phyloP scores from a whole-genome alignment of 345 rosid species.

The Noccaea bulbosa region DNA sequence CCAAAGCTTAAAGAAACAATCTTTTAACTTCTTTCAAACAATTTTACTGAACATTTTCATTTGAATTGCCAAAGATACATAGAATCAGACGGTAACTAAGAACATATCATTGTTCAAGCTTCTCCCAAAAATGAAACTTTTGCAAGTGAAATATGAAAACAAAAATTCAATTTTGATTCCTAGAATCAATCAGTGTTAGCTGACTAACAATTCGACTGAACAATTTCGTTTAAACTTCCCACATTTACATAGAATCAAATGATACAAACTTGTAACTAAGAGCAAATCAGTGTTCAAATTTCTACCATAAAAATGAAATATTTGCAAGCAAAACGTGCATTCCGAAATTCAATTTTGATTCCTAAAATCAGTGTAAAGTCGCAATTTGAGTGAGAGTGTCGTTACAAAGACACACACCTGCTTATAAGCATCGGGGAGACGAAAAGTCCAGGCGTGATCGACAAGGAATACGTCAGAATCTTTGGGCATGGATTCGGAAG shows the following conservation, averaged over 20 bases:
- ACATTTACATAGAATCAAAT: too few relatives aligned
- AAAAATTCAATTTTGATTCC: neutral
- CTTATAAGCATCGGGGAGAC: conserved; percentile 73
- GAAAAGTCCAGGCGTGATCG: conserved; percentile 97
- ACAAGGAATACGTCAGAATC: conserved; percentile 80
- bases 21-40: neutral
- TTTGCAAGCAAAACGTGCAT: neutral
- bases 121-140: neutral
- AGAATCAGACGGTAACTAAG: neutral
- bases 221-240: too few relatives aligned
- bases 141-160: neutral
- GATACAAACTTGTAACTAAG: too few relatives aligned
- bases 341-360: neutral
- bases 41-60: neutral
- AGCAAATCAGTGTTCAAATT: too few relatives aligned
- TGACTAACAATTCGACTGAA: too few relatives aligned
- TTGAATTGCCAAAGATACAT: neutral
- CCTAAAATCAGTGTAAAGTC: neutral
- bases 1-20: conserved; percentile 1
- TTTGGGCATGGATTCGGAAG: conserved; percentile 58
- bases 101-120: conserved; percentile 5
- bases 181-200: neutral
- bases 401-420: conserved; percentile 52
- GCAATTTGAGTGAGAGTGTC: neutral
- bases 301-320: neutral